Evolutionary conservation across 768 basidiomycete genomes (phyloP).

Genomic region (Amanita inopinata): DNA sequence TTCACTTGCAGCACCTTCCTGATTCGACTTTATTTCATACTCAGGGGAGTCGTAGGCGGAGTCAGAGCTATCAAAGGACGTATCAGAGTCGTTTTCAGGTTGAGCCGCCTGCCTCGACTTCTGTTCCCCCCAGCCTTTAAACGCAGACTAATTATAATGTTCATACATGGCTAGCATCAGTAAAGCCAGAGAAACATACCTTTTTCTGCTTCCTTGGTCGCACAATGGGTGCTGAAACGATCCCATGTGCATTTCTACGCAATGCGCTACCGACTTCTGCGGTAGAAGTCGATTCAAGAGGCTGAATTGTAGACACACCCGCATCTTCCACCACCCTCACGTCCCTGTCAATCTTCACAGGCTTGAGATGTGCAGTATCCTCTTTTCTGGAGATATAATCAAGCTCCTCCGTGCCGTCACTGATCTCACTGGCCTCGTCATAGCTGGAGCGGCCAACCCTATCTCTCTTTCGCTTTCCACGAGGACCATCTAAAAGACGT

Average conservation of each 20-base stretch:
- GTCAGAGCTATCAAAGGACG: conserved; percentile 72
- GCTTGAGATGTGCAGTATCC: background rate
- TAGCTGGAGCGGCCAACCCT: conserved; percentile 26
- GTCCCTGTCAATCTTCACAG: conserved; percentile 5
- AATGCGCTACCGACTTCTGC: conserved; percentile 52
- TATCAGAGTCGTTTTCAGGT: conserved; percentile 40
- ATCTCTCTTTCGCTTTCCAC: conserved; percentile 40
- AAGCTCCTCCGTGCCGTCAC: conserved; percentile 17
- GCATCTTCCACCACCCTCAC: background rate
- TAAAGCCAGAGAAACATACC: conserved; percentile 14
- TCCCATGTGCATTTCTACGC: conserved; percentile 57
- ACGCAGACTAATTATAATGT: conserved; percentile 20
- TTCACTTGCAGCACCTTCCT: conserved; percentile 16
- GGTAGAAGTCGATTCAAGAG: conserved; percentile 10
- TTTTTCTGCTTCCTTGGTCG: conserved; percentile 31
- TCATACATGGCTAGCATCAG: background rate
- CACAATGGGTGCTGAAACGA: conserved; percentile 38
- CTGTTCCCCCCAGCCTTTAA: conserved; percentile 41
- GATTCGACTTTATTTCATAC: conserved; percentile 15
- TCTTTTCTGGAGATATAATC: conserved; percentile 4
- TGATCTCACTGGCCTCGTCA: conserved; percentile 19
- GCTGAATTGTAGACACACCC: conserved; percentile 1
- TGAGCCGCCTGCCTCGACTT: conserved; percentile 15
- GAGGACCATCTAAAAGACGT: conserved; percentile 37
- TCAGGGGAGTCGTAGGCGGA: conserved; percentile 48